These are phyloP conservation scores for Fomitopsis schrenkii DNA, from an alignment of 1,284 basidiomycete genomes.

Conservation along the genomic window DNA sequence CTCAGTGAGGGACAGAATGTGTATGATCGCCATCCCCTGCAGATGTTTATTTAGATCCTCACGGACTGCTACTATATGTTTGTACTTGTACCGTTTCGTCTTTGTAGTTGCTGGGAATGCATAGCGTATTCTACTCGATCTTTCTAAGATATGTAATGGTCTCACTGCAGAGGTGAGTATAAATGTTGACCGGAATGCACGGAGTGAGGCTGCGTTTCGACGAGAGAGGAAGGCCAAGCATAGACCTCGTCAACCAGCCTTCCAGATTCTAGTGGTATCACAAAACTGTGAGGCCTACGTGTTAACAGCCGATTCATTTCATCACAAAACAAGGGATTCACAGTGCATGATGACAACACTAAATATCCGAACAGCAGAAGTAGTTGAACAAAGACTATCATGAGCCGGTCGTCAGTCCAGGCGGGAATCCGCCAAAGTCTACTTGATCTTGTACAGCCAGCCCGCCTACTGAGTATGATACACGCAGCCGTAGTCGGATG, in stretches of 20 bases:
- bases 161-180: not conserved
- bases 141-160: not conserved
- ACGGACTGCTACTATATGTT: conserved; percentile 12
- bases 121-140: not conserved
- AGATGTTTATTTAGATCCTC: conserved; percentile 65
- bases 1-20: conserved; percentile 86
- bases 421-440: conserved; percentile 90
- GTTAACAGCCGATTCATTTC: not conserved
- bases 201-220: no score
- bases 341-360: conserved; percentile 4
- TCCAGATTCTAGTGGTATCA: no score
- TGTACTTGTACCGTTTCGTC: not conserved
- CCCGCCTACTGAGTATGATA: conserved; percentile 72
- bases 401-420: conserved; percentile 54
- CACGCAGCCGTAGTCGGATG: conserved; percentile 81
- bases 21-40: conserved; percentile 82
- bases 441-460: conserved; percentile 86
- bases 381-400: conserved; percentile 13
- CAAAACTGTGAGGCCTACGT: no score
- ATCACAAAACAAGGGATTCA: not conserved
- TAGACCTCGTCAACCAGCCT: no score
- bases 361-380: conserved; percentile 12
- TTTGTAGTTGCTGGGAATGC: not conserved
- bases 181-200: not conserved
- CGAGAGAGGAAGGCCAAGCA: no score